A percentile compares a stretch with the other conserved stretches of the same genome.
These are phyloP conservation scores for Agarophyton chilense DNA, from an alignment of 23 red algal species.

Conservation along the genomic window DNA sequence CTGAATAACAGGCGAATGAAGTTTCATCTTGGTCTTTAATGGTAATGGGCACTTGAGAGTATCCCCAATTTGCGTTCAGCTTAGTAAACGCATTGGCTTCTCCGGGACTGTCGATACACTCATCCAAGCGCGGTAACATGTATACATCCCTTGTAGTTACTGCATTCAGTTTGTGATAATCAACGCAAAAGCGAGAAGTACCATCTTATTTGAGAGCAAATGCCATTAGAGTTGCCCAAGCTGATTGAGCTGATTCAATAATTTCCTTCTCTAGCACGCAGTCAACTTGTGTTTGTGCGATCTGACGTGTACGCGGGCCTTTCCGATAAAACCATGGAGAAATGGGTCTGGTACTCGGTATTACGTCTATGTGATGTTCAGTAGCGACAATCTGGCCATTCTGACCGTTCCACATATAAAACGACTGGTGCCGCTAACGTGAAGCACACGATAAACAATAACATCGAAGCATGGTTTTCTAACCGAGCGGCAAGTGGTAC, in stretches of 20 bases:
- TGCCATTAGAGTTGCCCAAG: background rate
- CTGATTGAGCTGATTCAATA: slow-evolving; percentile 4
- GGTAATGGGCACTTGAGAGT: slow-evolving; percentile 21
- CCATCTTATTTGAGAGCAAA: slow-evolving; percentile 9
- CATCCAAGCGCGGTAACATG: slow-evolving; percentile 17
- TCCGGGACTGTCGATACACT: slow-evolving; percentile 26
- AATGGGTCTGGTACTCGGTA: slow-evolving; percentile 2
- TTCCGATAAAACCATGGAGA: background rate
- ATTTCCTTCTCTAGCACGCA: background rate
- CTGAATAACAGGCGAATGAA: background rate
- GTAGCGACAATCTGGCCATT: background rate
- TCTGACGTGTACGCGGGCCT: background rate
- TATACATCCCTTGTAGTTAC: slow-evolving; percentile 7
- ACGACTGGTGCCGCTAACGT: slow-evolving; percentile 25
- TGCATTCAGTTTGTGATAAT: slow-evolving; percentile 24
- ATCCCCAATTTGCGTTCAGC: slow-evolving; percentile 28
- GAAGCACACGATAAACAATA: slow-evolving; percentile 14
- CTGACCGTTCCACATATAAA: background rate
- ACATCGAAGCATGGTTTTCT: background rate
- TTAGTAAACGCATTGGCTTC: slow-evolving; percentile 18
- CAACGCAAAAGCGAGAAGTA: slow-evolving; percentile 25
- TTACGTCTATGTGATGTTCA: background rate
- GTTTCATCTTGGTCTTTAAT: background rate
- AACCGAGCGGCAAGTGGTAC: background rate
- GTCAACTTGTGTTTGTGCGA: background rate